Evolutionary conservation across 148 eudicot species (phyloP), one percentile per base, ranked within the genome.

Genomic region (Rhododendron molle): DNA sequence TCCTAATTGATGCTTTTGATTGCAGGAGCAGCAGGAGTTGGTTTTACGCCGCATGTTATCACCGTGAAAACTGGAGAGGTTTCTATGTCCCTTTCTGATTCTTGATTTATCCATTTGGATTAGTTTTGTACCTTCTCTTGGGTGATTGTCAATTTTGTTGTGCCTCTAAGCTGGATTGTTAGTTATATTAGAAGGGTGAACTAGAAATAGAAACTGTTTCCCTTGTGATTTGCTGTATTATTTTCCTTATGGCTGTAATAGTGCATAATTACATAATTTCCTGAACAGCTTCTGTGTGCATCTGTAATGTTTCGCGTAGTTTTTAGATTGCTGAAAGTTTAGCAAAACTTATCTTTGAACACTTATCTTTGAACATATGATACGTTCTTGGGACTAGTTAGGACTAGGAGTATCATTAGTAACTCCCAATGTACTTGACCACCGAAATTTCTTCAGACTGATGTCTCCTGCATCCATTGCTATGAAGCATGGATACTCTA

Each of bases 61-160:
- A 21, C 77, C 18, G 93, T 91, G 84, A 85, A 87, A 69, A 85
- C 93, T 52, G 93, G 93, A 87, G 93, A 91, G 93, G 93, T 91
- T 83, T 40, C 50, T 38, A 83, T 58, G 84, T 58, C 77, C n/a
- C 73, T 74, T 26, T 67, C 15, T 40, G 13, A 47, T 67, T 71
- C 12, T 54, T 83, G 4, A 71, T 83, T 26, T 44, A 73, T 60
- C 28, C 62, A 78, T 62, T 1, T 0, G 11, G 20, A 46, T 72
- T 1, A 47, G 23, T 46, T 72, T 21, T 49, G 3, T 26, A 47
- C 58, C 26, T 67, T 30, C 43, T 11, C 12, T 30, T 7, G 7
- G 16, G 21, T 44, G n/a, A 44, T 0, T 65, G 38, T 14, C 10
- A 26, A 44, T 71, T 44, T 83, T 47, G 5, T 38, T 30, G n/a